Conservation (phyloP, 192 early-diverging fungal species). For the Coemansia sp. region DNA sequence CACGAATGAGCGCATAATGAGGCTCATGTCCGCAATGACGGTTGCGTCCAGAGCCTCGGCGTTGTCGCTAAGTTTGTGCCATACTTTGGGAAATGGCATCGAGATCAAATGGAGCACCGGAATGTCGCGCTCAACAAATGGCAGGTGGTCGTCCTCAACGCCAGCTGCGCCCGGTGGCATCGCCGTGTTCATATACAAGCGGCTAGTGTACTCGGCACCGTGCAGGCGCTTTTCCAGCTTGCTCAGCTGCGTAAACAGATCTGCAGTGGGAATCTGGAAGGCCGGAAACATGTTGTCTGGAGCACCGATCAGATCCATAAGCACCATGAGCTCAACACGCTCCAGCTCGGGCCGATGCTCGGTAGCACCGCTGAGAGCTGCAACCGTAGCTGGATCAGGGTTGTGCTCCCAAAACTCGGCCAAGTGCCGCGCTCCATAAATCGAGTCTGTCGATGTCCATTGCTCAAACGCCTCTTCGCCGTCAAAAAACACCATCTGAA, state of each 20-base stretch:
- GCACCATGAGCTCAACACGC: slow-evolving; percentile 80
- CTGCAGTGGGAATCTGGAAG: slow-evolving; percentile 57
- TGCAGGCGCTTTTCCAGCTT: slow-evolving; percentile 68
- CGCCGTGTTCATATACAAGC: slow-evolving; percentile 32
- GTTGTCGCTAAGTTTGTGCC: slow-evolving; percentile 83
- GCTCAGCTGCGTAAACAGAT: slow-evolving; percentile 68
- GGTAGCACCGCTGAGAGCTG: slow-evolving; percentile 18
- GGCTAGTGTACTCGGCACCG: slow-evolving; percentile 33
- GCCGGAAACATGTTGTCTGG: slow-evolving; percentile 53
- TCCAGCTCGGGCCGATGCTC: slow-evolving; percentile 56
- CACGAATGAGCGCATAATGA: slow-evolving; percentile 78
- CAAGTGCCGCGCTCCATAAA: slow-evolving; percentile 88
- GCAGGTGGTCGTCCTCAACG: slow-evolving; percentile 86
- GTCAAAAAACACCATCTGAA: slow-evolving; percentile 97
- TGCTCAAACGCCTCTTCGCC: slow-evolving; percentile 88
- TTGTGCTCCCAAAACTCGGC: slow-evolving; percentile 74
- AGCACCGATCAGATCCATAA: slow-evolving; percentile 85
- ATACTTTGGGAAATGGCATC: slow-evolving; percentile 78
- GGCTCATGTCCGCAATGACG: slow-evolving; percentile 71
- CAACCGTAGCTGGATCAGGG: slow-evolving; percentile 42
- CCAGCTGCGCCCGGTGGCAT: slow-evolving; percentile 29
- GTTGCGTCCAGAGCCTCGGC: slow-evolving; percentile 63
- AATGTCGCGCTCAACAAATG: slow-evolving; percentile 78
- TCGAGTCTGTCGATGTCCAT: slow-evolving; percentile 79
- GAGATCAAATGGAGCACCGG: slow-evolving; percentile 88